These are phyloP conservation scores for Zymoseptoria pseudotritici DNA, from an alignment of 2,329 filamentous ascomycete genomes.

Conservation along the genomic window DNA sequence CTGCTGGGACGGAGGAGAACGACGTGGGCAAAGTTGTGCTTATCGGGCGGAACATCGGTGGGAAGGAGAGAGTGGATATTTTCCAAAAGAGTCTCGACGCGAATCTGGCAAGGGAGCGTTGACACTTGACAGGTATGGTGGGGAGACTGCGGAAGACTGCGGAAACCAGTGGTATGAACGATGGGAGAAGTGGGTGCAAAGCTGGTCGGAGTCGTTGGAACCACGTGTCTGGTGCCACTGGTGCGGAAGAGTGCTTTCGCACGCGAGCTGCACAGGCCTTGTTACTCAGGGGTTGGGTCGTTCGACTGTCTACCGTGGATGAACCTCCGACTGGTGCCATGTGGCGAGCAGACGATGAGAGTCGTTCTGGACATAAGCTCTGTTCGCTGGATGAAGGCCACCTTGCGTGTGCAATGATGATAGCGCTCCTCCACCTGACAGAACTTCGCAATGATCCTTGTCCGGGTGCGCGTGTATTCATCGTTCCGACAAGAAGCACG, in stretches of 20 bases:
- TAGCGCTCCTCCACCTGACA: no score
- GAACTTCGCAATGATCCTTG: no score
- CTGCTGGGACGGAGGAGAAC: conserved; percentile 1
- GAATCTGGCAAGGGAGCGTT: neutral
- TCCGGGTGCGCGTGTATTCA: no score
- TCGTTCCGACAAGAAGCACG: no score
- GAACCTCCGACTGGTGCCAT: neutral
- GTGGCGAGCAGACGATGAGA: neutral
- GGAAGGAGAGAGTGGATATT: conserved; percentile 4
- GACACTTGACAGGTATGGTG: neutral
- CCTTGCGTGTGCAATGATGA: no score
- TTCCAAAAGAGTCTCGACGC: conserved; percentile 25
- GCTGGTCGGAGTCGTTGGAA: neutral
- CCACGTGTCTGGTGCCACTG: neutral
- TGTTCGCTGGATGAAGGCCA: no score
- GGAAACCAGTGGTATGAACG: neutral
- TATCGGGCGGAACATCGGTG: conserved; percentile 27
- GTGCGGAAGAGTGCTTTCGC: neutral
- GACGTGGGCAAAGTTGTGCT: conserved; percentile 27
- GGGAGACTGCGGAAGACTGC: no score
- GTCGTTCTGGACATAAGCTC: no score
- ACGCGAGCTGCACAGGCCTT: neutral
- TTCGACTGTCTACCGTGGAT: neutral
- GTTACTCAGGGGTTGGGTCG: neutral
- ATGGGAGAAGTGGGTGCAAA: neutral